Base-by-base conservation (phyloP, 805 yeast species). In the Candida maesae region DNA sequence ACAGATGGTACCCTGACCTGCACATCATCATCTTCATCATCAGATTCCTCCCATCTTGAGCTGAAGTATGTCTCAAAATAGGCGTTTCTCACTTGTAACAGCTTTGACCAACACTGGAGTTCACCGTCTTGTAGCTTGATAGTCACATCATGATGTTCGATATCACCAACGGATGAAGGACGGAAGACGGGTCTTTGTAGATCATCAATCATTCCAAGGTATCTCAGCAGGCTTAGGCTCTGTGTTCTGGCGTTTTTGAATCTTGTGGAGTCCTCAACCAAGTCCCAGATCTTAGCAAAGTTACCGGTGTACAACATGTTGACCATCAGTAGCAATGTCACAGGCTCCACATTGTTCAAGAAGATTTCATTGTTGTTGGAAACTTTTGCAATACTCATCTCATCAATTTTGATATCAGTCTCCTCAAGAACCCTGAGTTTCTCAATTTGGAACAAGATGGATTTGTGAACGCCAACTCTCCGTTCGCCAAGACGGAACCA, bases 31-130 rank as follows among this genome's bases (percentile, higher is more conserved):
- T 12, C 28, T 12, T 23, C 20, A n/a, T 17, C 36, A 6, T 16
- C 36, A 10, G 35, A 41, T n/a, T 39, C 38, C 9, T 49, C 55
- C 95, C 93, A 86, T 35, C 78, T 56, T 1, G 60, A 54, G 0
- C 81, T 72, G 26, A 84, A 67, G 2, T 78, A 48, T 0, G 81
- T 69, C 41, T 76, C 80, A 56, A 89, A 86, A 53, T 71, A 84
- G 0, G 76, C 78, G 35, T 81, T 75, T 44, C 95, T 63, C 0
- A 74, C 59, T 4, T 63, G 55, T n/a, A 89, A 53, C 5, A 87
- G 61, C 10, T 68, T 65, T 2, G 81, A 71, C 52, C 78, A 78
- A 6, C 76, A 71, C 4, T 45, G 41, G 0, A 72, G 24, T 2
- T 59, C 64, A 1, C 76, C 78, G 49, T 77, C 80, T 2, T 60